Evolutionary conservation across 768 basidiomycete genomes (phyloP).

Genomic region (Mycena haematopus): DNA sequence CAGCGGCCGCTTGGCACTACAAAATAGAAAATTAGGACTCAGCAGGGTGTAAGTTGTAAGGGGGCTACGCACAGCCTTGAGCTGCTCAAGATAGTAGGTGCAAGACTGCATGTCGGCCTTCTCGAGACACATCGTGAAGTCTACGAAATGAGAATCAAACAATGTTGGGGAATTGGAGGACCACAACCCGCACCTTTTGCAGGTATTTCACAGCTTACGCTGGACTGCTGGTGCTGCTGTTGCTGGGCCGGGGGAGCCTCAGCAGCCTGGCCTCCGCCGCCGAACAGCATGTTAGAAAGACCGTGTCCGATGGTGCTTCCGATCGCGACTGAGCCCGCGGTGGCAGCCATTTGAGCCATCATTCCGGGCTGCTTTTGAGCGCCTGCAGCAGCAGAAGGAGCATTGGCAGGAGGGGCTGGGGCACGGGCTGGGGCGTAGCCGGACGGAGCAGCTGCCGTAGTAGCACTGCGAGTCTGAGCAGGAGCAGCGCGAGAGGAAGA

Average conservation of each 20-base stretch:
- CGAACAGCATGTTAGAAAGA: conserved; percentile 76
- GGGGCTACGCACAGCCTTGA: conserved; percentile 20
- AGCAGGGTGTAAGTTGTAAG: not conserved
- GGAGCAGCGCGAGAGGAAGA: conserved; percentile 43
- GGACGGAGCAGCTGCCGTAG: conserved; percentile 42
- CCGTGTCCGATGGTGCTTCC: conserved; percentile 91
- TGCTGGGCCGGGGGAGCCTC: conserved; percentile 58
- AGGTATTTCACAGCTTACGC: conserved; percentile 73
- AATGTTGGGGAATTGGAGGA: not conserved
- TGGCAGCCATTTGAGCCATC: conserved; percentile 86
- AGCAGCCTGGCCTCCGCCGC: conserved; percentile 58
- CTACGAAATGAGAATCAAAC: conserved; percentile 40
- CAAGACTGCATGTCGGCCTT: conserved; percentile 24
- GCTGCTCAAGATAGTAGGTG: conserved; percentile 21
- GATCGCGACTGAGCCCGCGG: conserved; percentile 88
- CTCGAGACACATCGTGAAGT: conserved; percentile 79
- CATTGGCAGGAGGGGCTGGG: conserved; percentile 49
- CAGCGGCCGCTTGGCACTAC: conserved; percentile 80
- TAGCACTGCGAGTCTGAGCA: conserved; percentile 41
- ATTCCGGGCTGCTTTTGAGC: conserved; percentile 69
- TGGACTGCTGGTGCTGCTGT: conserved; percentile 52
- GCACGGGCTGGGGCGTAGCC: conserved; percentile 50
- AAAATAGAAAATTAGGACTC: conserved; percentile 13
- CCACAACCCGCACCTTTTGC: conserved; percentile 67
- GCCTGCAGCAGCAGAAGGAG: conserved; percentile 46